Conservation (phyloP, 2,329 filamentous ascomycete genomes). For the Xylariaceae sp. region DNA sequence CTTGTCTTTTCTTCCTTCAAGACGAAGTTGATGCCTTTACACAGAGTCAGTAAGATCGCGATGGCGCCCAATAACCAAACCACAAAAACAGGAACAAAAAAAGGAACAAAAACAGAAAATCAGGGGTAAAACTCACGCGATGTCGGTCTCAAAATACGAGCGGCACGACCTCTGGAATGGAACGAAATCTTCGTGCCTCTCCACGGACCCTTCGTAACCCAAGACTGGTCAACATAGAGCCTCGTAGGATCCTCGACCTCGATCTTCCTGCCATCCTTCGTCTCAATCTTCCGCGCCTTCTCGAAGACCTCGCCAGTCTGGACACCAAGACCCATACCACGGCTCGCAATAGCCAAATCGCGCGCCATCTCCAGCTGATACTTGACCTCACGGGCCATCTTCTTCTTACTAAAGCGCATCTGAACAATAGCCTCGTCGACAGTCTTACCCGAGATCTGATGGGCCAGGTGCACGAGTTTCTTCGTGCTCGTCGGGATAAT, state of each 20-base stretch:
- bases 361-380: conserved; percentile 76
- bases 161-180: conserved; percentile 68
- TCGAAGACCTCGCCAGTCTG: conserved; percentile 37
- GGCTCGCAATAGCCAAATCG: conserved; percentile 70
- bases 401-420: conserved; percentile 95
- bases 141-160: conserved; percentile 63
- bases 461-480: conserved; percentile 80
- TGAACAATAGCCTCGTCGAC: conserved; percentile 89
- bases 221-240: conserved; percentile 88
- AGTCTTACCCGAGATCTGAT: conserved; percentile 89
- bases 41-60: conserved; percentile 18
- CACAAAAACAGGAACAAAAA: too few species aligned
- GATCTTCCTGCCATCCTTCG: conserved; percentile 70
- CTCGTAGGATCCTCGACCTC: conserved; percentile 67
- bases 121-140: conserved; percentile 56
- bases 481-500: conserved; percentile 81
- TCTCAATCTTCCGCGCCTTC: conserved; percentile 55
- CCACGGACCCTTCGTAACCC: conserved; percentile 74
- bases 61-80: background rate
- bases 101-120: background rate
- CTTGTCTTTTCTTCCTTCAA: conserved; percentile 93
- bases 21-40: conserved; percentile 65
- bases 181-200: conserved; percentile 56
- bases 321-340: conserved; percentile 74
- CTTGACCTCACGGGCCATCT: conserved; percentile 73